phyloP scores from a whole-genome alignment of 805 yeast species.

The Phaffomyces opuntiae region DNA sequence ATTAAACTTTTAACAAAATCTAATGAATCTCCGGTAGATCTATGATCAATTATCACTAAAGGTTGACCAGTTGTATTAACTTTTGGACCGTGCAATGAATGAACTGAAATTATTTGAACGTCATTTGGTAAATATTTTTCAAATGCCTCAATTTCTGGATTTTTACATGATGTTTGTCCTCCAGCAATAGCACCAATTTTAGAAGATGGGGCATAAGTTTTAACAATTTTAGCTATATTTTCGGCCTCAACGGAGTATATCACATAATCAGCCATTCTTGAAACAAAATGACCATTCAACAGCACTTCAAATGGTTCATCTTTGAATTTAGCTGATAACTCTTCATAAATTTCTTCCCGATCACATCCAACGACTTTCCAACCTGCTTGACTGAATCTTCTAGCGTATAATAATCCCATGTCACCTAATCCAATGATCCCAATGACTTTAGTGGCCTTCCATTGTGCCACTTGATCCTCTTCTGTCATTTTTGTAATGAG shows the following conservation, averaged over 20 bases:
- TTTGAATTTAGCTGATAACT: slow-evolving; percentile 32
- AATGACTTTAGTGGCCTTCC: slow-evolving; percentile 46
- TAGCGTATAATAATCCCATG: slow-evolving; percentile 90
- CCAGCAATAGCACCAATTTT: slow-evolving; percentile 89
- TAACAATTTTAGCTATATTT: slow-evolving; percentile 64
- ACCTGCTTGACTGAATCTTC: slow-evolving; percentile 69
- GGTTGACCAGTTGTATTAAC: slow-evolving; percentile 92
- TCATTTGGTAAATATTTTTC: slow-evolving; percentile 71
- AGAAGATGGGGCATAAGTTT: slow-evolving; percentile 77
- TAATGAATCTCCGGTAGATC: slow-evolving; percentile 48
- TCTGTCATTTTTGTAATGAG: background rate
- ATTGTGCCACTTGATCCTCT: slow-evolving; percentile 8
- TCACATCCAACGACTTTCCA: slow-evolving; percentile 91
- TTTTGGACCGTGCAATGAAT: slow-evolving; percentile 91
- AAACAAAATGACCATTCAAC: slow-evolving; percentile 77
- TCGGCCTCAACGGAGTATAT: slow-evolving; percentile 94
- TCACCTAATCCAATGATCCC: slow-evolving; percentile 97
- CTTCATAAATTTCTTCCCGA: slow-evolving; percentile 54
- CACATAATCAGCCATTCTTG: slow-evolving; percentile 73
- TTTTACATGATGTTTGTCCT: slow-evolving; percentile 96
- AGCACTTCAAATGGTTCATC: slow-evolving; percentile 48
- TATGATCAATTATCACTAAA: slow-evolving; percentile 73
- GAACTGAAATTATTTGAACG: slow-evolving; percentile 77
- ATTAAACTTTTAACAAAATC: slow-evolving; percentile 56
- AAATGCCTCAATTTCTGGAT: slow-evolving; percentile 82